Percentiles rank a stretch among this genome's conserved stretches.
Evolutionary conservation across 768 basidiomycete genomes (phyloP).

Genomic region (Collybia mongolica): DNA sequence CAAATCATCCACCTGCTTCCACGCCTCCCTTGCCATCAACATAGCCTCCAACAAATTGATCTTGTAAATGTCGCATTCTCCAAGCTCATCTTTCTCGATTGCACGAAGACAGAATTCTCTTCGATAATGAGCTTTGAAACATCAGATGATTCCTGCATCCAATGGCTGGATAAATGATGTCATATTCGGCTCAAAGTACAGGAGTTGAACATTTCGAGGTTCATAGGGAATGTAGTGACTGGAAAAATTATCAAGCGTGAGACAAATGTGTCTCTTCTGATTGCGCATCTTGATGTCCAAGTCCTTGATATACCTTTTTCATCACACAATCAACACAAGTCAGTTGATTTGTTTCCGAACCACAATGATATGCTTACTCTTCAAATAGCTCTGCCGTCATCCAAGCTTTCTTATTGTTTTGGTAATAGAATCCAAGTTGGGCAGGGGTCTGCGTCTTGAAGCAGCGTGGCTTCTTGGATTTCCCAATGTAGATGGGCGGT

Average conservation of each 20-base stretch:
- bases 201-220: background rate
- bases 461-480: slow-evolving; percentile 23
- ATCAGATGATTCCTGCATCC: background rate
- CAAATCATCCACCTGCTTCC: slow-evolving; percentile 22
- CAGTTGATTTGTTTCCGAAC: too few species aligned
- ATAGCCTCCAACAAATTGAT: slow-evolving; percentile 34
- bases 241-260: background rate
- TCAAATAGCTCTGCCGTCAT: slow-evolving; percentile 33
- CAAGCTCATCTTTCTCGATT: slow-evolving; percentile 29
- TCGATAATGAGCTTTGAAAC: slow-evolving; percentile 4
- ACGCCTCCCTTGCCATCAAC: slow-evolving; percentile 27
- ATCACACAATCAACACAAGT: too few species aligned
- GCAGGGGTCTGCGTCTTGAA: slow-evolving; percentile 23
- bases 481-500: slow-evolving; percentile 21
- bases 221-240: background rate
- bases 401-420: slow-evolving; percentile 36
- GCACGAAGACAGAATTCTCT: slow-evolving; percentile 20
- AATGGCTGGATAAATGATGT: too few species aligned
- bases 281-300: background rate
- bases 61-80: slow-evolving; percentile 30
- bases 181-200: slow-evolving; percentile 1
- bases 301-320: slow-evolving; percentile 1
- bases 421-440: slow-evolving; percentile 32
- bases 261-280: background rate
- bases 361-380: slow-evolving; percentile 34